Conservation (phyloP, 73 alveolate species). For the Paramecium pentaurelia region DNA sequence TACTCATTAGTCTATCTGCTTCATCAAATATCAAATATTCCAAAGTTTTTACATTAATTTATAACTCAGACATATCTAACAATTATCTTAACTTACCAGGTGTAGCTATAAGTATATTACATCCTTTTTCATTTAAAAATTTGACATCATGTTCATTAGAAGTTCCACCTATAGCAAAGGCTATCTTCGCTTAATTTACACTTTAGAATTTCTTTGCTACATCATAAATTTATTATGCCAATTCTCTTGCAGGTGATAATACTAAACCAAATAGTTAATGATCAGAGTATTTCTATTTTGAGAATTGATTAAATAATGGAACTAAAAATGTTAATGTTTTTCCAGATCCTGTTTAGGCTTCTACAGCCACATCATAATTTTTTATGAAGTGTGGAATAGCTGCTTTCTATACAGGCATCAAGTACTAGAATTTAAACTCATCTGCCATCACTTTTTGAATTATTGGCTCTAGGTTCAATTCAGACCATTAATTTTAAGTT, state of each 20-base stretch:
- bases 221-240: slow-evolving; percentile 93
- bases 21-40: slow-evolving; percentile 93
- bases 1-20: slow-evolving; percentile 97
- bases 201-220: slow-evolving; percentile 71
- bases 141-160: slow-evolving; percentile 83
- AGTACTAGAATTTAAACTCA: slow-evolving; percentile 60
- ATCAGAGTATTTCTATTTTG: slow-evolving; percentile 11
- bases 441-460: slow-evolving; percentile 39
- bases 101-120: slow-evolving; percentile 96
- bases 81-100: slow-evolving; percentile 98
- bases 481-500: slow-evolving; percentile 48
- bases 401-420: slow-evolving; percentile 84
- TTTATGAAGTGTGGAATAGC: slow-evolving; percentile 80
- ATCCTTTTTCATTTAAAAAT: slow-evolving; percentile 77
- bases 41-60: slow-evolving; percentile 69
- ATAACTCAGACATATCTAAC: slow-evolving; percentile 73
- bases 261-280: slow-evolving; percentile 76
- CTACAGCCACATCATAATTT: slow-evolving; percentile 89
- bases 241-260: slow-evolving; percentile 98
- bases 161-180: slow-evolving; percentile 91
- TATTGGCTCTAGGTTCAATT: slow-evolving; percentile 49
- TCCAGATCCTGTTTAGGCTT: slow-evolving; percentile 99
- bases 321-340: slow-evolving; percentile 96
- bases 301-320: slow-evolving; percentile 77
- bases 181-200: slow-evolving; percentile 50